These are phyloP conservation scores for Candida sp. DNA, from an alignment of 1,139 yeast species.

Conservation along the genomic window DNA sequence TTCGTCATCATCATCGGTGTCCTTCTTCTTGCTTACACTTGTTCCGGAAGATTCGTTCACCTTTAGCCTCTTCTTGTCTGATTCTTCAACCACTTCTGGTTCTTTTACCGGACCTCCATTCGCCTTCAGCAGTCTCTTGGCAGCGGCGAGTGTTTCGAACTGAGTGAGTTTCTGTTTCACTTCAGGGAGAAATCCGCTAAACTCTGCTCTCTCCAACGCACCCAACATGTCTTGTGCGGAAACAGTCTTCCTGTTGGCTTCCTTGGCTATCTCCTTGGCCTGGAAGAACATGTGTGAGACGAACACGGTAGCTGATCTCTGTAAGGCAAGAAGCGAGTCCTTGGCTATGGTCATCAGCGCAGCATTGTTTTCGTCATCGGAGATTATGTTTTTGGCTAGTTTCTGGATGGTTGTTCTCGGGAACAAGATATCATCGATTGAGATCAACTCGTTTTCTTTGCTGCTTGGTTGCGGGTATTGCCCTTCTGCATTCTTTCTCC, in stretches of 20 bases:
- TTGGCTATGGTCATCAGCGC: constrained; percentile 54
- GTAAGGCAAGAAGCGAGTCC: constrained; percentile 69
- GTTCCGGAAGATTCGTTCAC: constrained; percentile 22
- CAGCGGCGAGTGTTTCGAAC: constrained; percentile 43
- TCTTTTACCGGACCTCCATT: constrained; percentile 17
- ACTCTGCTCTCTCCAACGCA: constrained; percentile 62
- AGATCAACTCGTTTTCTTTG: constrained; percentile 59
- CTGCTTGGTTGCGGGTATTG: constrained; percentile 52
- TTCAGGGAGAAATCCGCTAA: constrained; percentile 56
- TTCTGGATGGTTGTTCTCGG: constrained; percentile 66
- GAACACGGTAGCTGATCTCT: constrained; percentile 74
- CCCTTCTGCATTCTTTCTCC: constrained; percentile 80
- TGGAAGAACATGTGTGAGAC: constrained; percentile 68
- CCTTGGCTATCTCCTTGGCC: constrained; percentile 60
- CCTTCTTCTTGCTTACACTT: constrained; percentile 16
- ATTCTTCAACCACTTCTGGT: constrained; percentile 21
- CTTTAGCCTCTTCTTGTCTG: constrained; percentile 15
- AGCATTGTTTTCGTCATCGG: constrained; percentile 30
- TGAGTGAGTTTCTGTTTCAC: constrained; percentile 52
- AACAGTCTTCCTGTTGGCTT: constrained; percentile 60
- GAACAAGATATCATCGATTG: constrained; percentile 72
- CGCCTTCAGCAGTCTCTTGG: constrained; percentile 37
- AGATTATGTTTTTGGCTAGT: constrained; percentile 53
- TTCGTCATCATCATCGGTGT: constrained; percentile 14
- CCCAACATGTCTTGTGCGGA: constrained; percentile 66